Evolutionary conservation across 805 yeast genomes (phyloP).

Genomic region (Candida awuae): DNA sequence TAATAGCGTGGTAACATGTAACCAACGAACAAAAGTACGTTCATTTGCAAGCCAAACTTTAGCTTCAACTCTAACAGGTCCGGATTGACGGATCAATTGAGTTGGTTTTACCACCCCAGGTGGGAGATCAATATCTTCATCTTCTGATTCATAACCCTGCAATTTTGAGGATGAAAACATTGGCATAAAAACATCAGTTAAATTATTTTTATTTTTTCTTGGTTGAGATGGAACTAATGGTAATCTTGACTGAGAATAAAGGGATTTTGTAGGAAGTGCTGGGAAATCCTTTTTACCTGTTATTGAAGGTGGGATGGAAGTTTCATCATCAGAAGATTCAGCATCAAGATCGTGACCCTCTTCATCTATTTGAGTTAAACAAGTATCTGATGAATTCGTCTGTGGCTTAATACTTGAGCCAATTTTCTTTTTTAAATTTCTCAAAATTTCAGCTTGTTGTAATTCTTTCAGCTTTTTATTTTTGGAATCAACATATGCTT

Average conservation of each 20-base stretch:
- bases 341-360: conserved; percentile 33
- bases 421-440: conserved; percentile 35
- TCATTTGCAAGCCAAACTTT: conserved; percentile 98
- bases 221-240: conserved; percentile 2
- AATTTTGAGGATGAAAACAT: conserved; percentile 27
- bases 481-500: conserved; percentile 62
- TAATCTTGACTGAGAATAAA: conserved; percentile 2
- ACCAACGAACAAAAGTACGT: conserved; percentile 94
- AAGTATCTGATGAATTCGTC: conserved; percentile 20
- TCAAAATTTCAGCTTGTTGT: conserved; percentile 31
- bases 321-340: conserved; percentile 49
- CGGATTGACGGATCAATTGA: conserved; percentile 72
- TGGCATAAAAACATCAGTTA: conserved; percentile 25
- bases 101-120: conserved; percentile 84
- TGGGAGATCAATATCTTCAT: conserved; percentile 78
- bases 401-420: conserved; percentile 32
- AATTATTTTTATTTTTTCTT: conserved; percentile 15
- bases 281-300: background rate
- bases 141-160: conserved; percentile 62
- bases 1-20: conserved; percentile 77
- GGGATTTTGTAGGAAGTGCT: conserved; percentile 3
- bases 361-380: conserved; percentile 26
- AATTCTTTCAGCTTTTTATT: conserved; percentile 42
- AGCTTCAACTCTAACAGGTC: conserved; percentile 91
- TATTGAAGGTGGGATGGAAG: conserved; percentile 31